Base-by-base conservation (phyloP, 208 protist genomes). In the Crithidia expoeki region DNA sequence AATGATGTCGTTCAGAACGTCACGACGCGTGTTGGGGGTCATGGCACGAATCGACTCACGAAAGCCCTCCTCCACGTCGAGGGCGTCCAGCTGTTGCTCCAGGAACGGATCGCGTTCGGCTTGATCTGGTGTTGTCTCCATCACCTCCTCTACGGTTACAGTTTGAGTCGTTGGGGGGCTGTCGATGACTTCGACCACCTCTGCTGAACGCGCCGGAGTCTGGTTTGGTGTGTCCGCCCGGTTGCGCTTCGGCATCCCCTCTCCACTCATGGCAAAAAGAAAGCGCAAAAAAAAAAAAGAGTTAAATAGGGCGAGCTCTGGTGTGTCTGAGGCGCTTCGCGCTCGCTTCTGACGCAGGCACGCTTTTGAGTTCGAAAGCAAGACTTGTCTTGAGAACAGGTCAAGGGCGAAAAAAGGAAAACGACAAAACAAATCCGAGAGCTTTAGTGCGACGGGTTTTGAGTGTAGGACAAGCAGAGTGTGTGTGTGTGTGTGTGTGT, bases 1-100 rank as follows among this genome's bases (percentile, higher is more conserved):
- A 25, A 91, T 77, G 57, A 94, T 92, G 71, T 94, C 89, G 42
- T 91, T 90, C 25, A 94, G 55, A 14, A 94, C 76, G 10, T 94
- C 89, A 1, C 68, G 76, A 17, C 74, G 86, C 14, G 89, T 89
- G 57, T 83, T 81, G 19, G 89, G 86, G 1, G 85, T 81, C 89
- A 94, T 91, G 71, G 81, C 68, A 19, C 83, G 83, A 27, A 94
- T 78, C 2, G 81, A 89, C 9, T 72, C 85, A 50, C 82, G 86
- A 42, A 94, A 84, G 53, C 89, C 84, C 25, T 92, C 82, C 42
- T 91, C 84, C 1, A 94, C 23, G 4, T 71, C 73, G 9, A 92
- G 70, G 2, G 46, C 59, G 11, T 83, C 74, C 44, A 94, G 58
- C 63, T 90, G 73, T 62, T 51, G 62, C 80, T 94, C 86, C 21